These are phyloP conservation scores for Fusarium burgessii DNA, from an alignment of 2,329 filamentous ascomycete species.

Conservation along the genomic window DNA sequence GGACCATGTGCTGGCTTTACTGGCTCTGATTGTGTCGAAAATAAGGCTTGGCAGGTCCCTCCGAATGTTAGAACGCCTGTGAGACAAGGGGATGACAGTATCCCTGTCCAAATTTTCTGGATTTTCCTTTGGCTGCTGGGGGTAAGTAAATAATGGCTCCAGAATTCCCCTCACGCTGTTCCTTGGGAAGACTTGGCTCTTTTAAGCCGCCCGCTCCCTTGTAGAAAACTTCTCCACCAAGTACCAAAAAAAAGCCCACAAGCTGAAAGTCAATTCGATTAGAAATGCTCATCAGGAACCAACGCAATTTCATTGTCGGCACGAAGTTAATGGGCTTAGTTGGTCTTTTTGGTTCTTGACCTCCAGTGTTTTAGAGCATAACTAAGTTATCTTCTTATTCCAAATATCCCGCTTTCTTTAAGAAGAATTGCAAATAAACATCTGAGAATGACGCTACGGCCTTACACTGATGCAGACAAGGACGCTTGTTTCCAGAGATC, in stretches of 20 bases:
- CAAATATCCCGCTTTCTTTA: too few relatives aligned
- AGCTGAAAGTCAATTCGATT: neutral
- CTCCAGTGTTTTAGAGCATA: too few relatives aligned
- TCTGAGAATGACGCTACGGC: neutral
- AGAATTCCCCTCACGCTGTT: neutral
- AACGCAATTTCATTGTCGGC: neutral
- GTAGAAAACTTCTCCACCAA: neutral
- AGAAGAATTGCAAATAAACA: neutral
- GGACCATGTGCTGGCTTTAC: slow-evolving; percentile 42
- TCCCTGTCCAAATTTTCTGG: neutral
- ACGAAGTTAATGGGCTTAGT: neutral
- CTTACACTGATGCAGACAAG: neutral
- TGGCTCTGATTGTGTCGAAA: slow-evolving; percentile 33
- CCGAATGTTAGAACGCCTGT: slow-evolving; percentile 20
- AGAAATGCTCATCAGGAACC: neutral
- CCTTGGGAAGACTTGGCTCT: neutral
- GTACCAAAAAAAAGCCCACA: neutral
- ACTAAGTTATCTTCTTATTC: neutral
- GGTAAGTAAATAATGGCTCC: neutral
- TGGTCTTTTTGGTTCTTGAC: neutral
- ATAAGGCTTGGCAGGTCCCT: slow-evolving; percentile 38
- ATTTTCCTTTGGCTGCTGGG: neutral
- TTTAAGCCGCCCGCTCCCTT: slow-evolving; percentile 9
- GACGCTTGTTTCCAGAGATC: neutral
- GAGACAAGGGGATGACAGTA: slow-evolving; percentile 30